Conservation (phyloP, 805 yeast species). For the Pichia nanzhaoensis region DNA sequence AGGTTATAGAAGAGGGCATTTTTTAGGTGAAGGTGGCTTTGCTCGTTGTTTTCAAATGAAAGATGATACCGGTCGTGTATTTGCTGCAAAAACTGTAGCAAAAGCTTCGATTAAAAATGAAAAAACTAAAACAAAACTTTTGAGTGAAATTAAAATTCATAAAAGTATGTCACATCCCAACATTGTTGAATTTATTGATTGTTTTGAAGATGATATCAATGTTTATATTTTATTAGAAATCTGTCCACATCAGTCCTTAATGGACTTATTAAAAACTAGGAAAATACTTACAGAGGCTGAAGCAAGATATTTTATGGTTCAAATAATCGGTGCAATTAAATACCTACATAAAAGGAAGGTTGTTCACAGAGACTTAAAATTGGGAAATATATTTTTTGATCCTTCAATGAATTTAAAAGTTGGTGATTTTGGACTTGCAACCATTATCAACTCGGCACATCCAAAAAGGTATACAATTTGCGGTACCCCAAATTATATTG, state of each 20-base stretch:
- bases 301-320: slow-evolving; percentile 82
- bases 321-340: slow-evolving; percentile 88
- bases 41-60: slow-evolving; percentile 97
- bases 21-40: slow-evolving; percentile 97
- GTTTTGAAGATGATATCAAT: slow-evolving; percentile 93
- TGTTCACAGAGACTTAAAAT: slow-evolving; percentile 90
- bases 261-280: slow-evolving; percentile 85
- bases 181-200: slow-evolving; percentile 87
- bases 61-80: slow-evolving; percentile 78
- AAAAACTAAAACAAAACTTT: slow-evolving; percentile 77
- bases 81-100: slow-evolving; percentile 97
- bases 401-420: slow-evolving; percentile 89
- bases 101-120: slow-evolving; percentile 88
- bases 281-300: slow-evolving; percentile 87
- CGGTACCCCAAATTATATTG: slow-evolving; percentile 98
- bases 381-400: slow-evolving; percentile 94
- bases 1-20: slow-evolving; percentile 84
- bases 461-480: slow-evolving; percentile 90
- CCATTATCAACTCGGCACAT: slow-evolving; percentile 61
- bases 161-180: slow-evolving; percentile 83
- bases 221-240: slow-evolving; percentile 91
- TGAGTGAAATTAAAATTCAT: slow-evolving; percentile 94
- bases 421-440: slow-evolving; percentile 98
- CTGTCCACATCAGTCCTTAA: slow-evolving; percentile 89
- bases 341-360: slow-evolving; percentile 90